phyloP scores from a whole-genome alignment of 148 eudicot genomes.

The Salicornia ramosissima region DNA sequence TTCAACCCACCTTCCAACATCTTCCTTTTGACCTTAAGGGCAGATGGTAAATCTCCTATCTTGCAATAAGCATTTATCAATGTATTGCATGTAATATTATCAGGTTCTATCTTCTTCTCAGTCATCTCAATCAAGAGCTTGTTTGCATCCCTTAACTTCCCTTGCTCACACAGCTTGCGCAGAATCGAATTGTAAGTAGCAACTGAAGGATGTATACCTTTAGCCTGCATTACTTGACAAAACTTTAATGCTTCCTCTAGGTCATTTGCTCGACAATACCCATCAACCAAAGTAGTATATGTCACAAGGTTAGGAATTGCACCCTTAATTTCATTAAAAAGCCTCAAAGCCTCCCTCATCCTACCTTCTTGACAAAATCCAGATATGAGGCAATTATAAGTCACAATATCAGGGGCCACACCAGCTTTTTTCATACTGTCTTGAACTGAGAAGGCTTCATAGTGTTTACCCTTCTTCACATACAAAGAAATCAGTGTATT shows the following conservation, averaged over 20 bases:
- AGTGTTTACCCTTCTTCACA: conserved; percentile 76
- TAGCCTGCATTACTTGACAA: conserved; percentile 52
- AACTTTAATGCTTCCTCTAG: conserved; percentile 56
- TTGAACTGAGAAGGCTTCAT: conserved; percentile 74
- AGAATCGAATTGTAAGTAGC: conserved; percentile 78
- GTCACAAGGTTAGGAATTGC: conserved; percentile 68
- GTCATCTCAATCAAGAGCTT: conserved; percentile 68
- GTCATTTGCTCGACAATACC: conserved; percentile 70
- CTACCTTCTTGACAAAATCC: conserved; percentile 79
- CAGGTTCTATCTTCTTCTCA: conserved; percentile 74
- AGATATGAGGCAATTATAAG: conserved; percentile 67
- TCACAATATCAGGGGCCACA: conserved; percentile 68
- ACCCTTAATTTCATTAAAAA: conserved; percentile 64
- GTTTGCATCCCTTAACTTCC: conserved; percentile 79
- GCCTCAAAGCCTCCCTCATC: conserved; percentile 82
- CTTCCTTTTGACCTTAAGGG: conserved; percentile 52
- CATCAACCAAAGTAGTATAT: conserved; percentile 82
- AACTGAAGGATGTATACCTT: conserved; percentile 58
- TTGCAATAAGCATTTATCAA: conserved; percentile 88
- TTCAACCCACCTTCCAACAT: conserved; percentile 75
- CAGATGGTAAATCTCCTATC: conserved; percentile 74
- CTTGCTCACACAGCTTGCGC: conserved; percentile 72
- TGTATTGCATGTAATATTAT: conserved; percentile 83
- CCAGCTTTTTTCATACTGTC: conserved; percentile 71
- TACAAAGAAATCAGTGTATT: conserved; percentile 82